phyloP scores from a whole-genome alignment of 2,329 filamentous ascomycete species.

The Fusarium goolgardi region DNA sequence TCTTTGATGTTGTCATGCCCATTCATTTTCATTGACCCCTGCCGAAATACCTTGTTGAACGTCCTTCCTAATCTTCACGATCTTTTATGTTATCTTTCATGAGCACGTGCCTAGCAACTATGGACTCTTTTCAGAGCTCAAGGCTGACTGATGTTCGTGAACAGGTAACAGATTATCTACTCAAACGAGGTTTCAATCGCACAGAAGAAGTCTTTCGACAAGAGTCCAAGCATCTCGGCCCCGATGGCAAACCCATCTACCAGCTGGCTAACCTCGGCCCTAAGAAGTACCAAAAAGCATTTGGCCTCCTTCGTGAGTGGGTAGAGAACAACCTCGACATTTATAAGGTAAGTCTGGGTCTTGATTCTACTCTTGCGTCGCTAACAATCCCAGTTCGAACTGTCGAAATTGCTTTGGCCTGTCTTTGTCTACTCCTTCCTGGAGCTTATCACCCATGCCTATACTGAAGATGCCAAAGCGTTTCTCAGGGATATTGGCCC shows the following conservation, averaged over 20 bases:
- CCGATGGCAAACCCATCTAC: conserved; percentile 81
- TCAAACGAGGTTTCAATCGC: conserved; percentile 92
- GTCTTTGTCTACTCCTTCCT: conserved; percentile 94
- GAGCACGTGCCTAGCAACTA: background rate
- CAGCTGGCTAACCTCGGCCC: conserved; percentile 76
- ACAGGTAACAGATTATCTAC: conserved; percentile 89
- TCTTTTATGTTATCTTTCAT: background rate
- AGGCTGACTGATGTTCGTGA: conserved; percentile 16
- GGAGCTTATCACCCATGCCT: conserved; percentile 78
- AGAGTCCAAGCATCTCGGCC: conserved; percentile 86
- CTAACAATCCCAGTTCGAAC: conserved; percentile 74
- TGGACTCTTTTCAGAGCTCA: background rate
- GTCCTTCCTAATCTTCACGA: background rate
- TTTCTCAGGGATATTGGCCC: conserved; percentile 77
- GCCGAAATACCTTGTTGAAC: background rate
- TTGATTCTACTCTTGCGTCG: conserved; percentile 10
- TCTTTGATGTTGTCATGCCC: background rate
- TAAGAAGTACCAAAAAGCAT: conserved; percentile 82
- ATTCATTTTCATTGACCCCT: background rate
- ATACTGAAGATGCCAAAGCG: conserved; percentile 75
- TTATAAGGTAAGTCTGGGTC: conserved; percentile 75
- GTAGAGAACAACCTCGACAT: conserved; percentile 92
- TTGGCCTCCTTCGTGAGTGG: conserved; percentile 79
- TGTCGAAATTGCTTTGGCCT: conserved; percentile 90
- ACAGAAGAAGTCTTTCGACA: conserved; percentile 93